Evolutionary conservation across 177 flowering plant genomes (phyloP), one percentile per base, ranked within the genome.

Genomic region (Tripterygium wilfordii): DNA sequence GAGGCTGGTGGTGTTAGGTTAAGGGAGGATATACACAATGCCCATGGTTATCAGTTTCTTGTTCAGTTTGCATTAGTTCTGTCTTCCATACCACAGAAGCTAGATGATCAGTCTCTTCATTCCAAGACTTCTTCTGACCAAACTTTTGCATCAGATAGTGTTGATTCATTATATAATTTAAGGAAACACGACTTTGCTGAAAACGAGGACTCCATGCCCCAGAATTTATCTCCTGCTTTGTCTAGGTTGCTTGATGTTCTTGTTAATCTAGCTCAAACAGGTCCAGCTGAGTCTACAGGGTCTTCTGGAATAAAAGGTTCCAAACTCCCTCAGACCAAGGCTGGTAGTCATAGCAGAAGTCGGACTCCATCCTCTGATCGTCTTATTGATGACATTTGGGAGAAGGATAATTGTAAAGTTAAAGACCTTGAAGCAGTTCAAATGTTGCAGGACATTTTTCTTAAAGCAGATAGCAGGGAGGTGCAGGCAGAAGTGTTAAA

Each of bases 341-440:
- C 65, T 22, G 56, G 64, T 62, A 74, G 75, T 45, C 85, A 77
- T 63, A 69, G 60, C 51, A 75, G 76, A 67, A 80, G 69, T 52
- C 77, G 68, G 16, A 63, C 83, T 27, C 43, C 70, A 29, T 90
- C 99, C 40, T 51, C 66, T 67, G 96, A 90, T 24, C 62, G 67
- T 26, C 32, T 75, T 42, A 54, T 51, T 49, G 92, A 87, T 64
- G 95, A 85, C 38, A 45, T 61, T 22, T 76, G 95, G 97, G 97
- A 90, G 49, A 80, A 77, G 51, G 88, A 67, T 24, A 80, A 73
- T 60, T 52, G 42, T 44, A 87, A 78, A 75, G 86, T 94, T 19
- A 83, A 80, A 63, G 99, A 94, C 61, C 79, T 90, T 61, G 97
- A 94, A 69, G 99, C 99, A 23, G 82, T 94, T 24, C 99, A 87